Percentiles rank a stretch among this genome's conserved stretches.
Evolutionary conservation across 2,329 filamentous ascomycete genomes (phyloP).

Genomic region (Fonsecaea monophora): DNA sequence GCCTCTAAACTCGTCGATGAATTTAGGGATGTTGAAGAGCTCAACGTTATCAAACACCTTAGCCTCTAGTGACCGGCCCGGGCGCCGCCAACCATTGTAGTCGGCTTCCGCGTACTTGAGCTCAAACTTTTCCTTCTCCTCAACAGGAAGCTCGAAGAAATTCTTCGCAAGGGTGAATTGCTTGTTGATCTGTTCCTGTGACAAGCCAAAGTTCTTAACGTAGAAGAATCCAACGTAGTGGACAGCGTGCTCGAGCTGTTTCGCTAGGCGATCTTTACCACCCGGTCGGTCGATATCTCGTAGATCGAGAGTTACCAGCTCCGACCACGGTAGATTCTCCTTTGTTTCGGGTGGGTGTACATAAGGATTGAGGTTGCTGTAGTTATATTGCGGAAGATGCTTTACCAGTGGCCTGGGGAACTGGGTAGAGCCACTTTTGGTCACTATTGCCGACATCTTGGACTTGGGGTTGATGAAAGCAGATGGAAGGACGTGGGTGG

Average conservation of each 20-base stretch:
- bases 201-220: slow-evolving; percentile 65
- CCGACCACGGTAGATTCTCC: slow-evolving; percentile 54
- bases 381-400: slow-evolving; percentile 31
- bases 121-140: slow-evolving; percentile 66
- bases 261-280: slow-evolving; percentile 60
- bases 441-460: too few relatives aligned
- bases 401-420: too few relatives aligned
- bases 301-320: slow-evolving; percentile 65
- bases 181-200: slow-evolving; percentile 62
- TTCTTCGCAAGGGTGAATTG: slow-evolving; percentile 66
- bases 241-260: slow-evolving; percentile 61
- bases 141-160: slow-evolving; percentile 61
- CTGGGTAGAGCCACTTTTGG: too few relatives aligned
- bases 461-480: too few relatives aligned
- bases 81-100: slow-evolving; percentile 63
- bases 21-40: slow-evolving; percentile 67
- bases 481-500: too few relatives aligned
- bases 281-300: slow-evolving; percentile 60
- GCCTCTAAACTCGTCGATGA: slow-evolving; percentile 53
- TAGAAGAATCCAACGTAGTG: slow-evolving; percentile 66
- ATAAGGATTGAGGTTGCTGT: slow-evolving; percentile 28
- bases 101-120: slow-evolving; percentile 57
- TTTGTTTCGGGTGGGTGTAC: slow-evolving; percentile 31
- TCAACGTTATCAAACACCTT: slow-evolving; percentile 59
- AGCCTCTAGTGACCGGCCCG: slow-evolving; percentile 45